Evolutionary conservation across 2,329 filamentous ascomycete species (phyloP).

Genomic region (Hypoxylon sp.): DNA sequence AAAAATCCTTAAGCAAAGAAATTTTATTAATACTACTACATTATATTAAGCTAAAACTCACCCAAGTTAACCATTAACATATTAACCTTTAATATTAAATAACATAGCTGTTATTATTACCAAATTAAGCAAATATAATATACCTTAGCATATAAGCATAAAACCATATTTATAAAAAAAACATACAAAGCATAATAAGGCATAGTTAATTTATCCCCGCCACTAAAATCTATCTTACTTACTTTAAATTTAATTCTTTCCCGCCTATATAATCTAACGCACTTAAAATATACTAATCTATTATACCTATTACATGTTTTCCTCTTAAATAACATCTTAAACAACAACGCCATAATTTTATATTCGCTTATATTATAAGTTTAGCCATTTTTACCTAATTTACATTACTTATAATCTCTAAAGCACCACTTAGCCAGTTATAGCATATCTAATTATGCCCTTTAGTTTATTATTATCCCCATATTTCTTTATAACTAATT

Average conservation of each 20-base stretch:
- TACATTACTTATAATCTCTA: too few species aligned
- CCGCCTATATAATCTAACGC: neutral
- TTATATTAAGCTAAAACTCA: neutral
- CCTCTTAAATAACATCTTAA: too few species aligned
- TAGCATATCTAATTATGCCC: too few species aligned
- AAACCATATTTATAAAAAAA: neutral
- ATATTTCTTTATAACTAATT: too few species aligned
- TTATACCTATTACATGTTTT: neutral
- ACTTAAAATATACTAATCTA: conserved; percentile 7
- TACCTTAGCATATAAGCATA: conserved; percentile 2
- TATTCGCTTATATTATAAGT: too few species aligned
- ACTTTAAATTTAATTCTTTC: conserved; percentile 5
- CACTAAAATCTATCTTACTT: conserved; percentile 1
- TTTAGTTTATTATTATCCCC: too few species aligned
- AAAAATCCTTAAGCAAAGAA: neutral
- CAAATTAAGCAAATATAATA: conserved; percentile 10
- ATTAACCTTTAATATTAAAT: conserved; percentile 5
- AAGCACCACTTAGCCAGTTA: too few species aligned
- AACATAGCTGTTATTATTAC: conserved; percentile 1
- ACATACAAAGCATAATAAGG: neutral
- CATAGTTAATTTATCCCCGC: conserved; percentile 5
- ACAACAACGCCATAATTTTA: too few species aligned
- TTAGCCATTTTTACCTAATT: too few species aligned
- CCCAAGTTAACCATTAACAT: neutral
- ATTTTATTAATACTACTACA: conserved; percentile 12